Evolutionary conservation across 495 filamentous ascomycete species (phyloP).

Genomic region (Xylaria curta): DNA sequence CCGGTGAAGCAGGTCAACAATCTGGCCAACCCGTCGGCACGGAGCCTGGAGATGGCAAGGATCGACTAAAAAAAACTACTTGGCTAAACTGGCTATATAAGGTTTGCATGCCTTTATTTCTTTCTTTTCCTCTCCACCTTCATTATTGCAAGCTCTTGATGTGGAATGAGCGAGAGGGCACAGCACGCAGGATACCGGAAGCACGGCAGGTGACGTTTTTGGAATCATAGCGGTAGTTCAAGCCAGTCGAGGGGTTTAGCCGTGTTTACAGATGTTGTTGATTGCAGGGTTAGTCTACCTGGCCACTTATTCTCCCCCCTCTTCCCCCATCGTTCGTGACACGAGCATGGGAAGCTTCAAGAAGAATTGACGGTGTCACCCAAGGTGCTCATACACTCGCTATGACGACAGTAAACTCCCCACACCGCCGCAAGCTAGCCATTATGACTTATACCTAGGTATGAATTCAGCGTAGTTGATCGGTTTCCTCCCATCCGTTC

Average conservation of each 20-base stretch:
- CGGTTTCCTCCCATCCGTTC: background rate
- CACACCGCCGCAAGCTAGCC: background rate
- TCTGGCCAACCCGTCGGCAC: conserved; percentile 64
- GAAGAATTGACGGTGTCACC: background rate
- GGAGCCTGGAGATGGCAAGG: conserved; percentile 68
- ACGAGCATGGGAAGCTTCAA: background rate
- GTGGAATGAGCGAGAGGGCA: conserved; percentile 1
- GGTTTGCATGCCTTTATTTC: conserved; percentile 6
- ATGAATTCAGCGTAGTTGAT: background rate
- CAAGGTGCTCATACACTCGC: background rate
- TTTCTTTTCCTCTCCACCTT: conserved; percentile 5
- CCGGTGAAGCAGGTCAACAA: conserved; percentile 73
- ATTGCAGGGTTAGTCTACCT: conserved; percentile 4
- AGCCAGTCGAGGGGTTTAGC: conserved; percentile 3
- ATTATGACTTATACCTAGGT: background rate
- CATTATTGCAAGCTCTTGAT: background rate
- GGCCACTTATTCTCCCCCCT: background rate
- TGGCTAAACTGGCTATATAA: background rate
- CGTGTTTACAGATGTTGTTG: conserved; percentile 7
- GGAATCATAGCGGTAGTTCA: background rate
- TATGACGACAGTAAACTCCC: background rate
- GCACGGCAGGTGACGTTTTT: background rate
- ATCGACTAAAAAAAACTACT: conserved; percentile 59
- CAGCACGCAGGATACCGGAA: background rate
- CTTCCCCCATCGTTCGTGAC: background rate